Percentiles rank a stretch among this genome's conserved stretches.
Conservation (phyloP, 192 early-diverging fungal species). For the Backusella sp. region DNA sequence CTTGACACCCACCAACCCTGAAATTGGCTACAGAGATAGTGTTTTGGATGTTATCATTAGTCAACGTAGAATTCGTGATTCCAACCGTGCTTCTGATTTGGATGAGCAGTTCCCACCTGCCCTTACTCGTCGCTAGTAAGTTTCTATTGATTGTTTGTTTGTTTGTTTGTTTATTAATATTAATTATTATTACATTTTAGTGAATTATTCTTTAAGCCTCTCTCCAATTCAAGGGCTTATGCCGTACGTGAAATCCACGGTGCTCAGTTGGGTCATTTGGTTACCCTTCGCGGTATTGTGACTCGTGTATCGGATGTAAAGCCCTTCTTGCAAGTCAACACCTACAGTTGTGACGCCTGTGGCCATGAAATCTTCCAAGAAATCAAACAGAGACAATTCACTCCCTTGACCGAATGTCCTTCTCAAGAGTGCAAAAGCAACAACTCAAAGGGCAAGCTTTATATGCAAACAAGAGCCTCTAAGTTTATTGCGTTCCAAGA, state of each 20-base stretch:
- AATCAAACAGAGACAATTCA: conserved; percentile 71
- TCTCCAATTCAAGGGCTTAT: conserved; percentile 53
- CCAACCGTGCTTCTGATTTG: conserved; percentile 36
- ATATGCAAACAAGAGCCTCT: conserved; percentile 88
- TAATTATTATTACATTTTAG: conserved; percentile 30
- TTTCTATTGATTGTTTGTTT: neutral
- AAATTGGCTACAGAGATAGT: conserved; percentile 65
- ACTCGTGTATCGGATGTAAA: conserved; percentile 94
- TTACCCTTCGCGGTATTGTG: conserved; percentile 89
- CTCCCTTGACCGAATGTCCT: conserved; percentile 80
- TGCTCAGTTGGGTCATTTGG: conserved; percentile 76
- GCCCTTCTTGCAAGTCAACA: conserved; percentile 84
- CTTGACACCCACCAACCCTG: conserved; percentile 49
- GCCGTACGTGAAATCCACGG: conserved; percentile 90
- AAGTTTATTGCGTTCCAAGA: conserved; percentile 96
- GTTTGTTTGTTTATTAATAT: neutral
- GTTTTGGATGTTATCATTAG: conserved; percentile 90
- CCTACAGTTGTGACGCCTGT: conserved; percentile 91
- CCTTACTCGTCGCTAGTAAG: conserved; percentile 86
- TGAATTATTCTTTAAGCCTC: conserved; percentile 80
- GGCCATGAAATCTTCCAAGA: conserved; percentile 96
- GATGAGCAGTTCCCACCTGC: conserved; percentile 67
- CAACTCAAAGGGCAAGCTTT: conserved; percentile 76
- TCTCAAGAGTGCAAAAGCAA: conserved; percentile 80
- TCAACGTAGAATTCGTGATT: conserved; percentile 75